phyloP scores from a whole-genome alignment of 164 flowering plant genomes.

The Euptelea pleiosperma region DNA sequence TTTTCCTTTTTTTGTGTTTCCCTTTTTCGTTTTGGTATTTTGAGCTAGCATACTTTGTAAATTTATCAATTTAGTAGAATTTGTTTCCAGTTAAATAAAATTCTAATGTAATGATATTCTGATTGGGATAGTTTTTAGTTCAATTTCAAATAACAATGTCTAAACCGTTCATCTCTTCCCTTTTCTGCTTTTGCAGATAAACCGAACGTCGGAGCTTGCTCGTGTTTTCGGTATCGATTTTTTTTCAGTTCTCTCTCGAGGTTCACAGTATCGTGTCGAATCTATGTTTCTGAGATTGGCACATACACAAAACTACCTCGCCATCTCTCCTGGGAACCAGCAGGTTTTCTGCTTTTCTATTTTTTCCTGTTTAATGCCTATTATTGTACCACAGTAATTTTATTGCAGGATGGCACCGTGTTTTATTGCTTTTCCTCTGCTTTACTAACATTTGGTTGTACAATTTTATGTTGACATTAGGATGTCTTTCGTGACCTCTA shows the following conservation, averaged over 20 bases:
- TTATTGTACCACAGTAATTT: neutral
- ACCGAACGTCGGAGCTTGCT: slow-evolving; percentile 97
- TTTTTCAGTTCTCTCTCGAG: slow-evolving; percentile 96
- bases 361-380: slow-evolving; percentile 2
- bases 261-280: slow-evolving; percentile 98
- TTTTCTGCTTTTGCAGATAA: slow-evolving; percentile 48
- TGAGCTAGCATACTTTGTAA: no score
- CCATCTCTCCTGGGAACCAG: slow-evolving; percentile 81
- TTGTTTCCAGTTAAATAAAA: no score
- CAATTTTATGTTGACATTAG: neutral
- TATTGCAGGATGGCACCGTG: neutral
- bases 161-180: neutral
- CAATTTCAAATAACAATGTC: neutral
- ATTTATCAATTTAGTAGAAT: no score
- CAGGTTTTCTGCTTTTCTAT: slow-evolving; percentile 46
- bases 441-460: neutral
- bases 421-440: neutral
- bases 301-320: slow-evolving; percentile 87
- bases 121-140: no score
- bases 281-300: slow-evolving; percentile 94
- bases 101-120: neutral
- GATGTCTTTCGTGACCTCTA: no score
- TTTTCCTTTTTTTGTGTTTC: no score
- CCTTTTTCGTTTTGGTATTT: no score
- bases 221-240: slow-evolving; percentile 99